These are phyloP conservation scores for Colletotrichum sp. DNA, from an alignment of 2,329 filamentous ascomycete genomes.

Conservation along the genomic window DNA sequence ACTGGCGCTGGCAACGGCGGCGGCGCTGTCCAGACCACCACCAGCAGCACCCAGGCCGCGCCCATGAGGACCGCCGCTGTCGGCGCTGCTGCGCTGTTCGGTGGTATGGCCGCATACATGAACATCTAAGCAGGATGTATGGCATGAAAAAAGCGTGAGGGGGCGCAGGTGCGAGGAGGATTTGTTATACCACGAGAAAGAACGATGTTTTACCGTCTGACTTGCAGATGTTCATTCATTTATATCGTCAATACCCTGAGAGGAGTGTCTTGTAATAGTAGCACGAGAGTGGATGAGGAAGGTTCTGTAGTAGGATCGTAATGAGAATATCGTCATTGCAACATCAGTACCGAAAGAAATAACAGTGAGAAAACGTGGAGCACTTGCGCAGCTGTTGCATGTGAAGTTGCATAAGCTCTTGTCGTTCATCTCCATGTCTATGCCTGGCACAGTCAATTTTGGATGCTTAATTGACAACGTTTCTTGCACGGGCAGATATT, in stretches of 20 bases:
- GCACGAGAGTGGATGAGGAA: not conserved
- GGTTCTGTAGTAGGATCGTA: not conserved
- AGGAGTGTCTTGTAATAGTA: not conserved
- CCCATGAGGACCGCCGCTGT: slow-evolving; percentile 41
- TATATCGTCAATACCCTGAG: not conserved
- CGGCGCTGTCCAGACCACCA: slow-evolving; percentile 27
- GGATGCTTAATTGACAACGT: too few relatives aligned
- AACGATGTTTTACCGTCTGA: not conserved
- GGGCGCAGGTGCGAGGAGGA: not conserved
- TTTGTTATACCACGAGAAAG: not conserved
- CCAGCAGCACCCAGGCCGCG: slow-evolving; percentile 34
- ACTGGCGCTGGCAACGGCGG: slow-evolving; percentile 15
- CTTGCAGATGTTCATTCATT: not conserved
- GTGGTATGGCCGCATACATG: slow-evolving; percentile 40
- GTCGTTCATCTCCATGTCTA: fast-evolving
- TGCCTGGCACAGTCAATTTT: too few relatives aligned
- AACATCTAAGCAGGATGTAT: slow-evolving; percentile 16
- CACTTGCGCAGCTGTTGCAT: too few relatives aligned
- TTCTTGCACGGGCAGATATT: too few relatives aligned
- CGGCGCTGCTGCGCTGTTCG: slow-evolving; percentile 51
- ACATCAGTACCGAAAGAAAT: not conserved
- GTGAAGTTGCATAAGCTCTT: too few relatives aligned
- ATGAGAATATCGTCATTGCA: not conserved
- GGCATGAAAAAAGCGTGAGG: fast-evolving
- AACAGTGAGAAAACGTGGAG: too few relatives aligned